Conservation (phyloP, 352 stramenopile genomes). For the Ophiocytium majus region DNA sequence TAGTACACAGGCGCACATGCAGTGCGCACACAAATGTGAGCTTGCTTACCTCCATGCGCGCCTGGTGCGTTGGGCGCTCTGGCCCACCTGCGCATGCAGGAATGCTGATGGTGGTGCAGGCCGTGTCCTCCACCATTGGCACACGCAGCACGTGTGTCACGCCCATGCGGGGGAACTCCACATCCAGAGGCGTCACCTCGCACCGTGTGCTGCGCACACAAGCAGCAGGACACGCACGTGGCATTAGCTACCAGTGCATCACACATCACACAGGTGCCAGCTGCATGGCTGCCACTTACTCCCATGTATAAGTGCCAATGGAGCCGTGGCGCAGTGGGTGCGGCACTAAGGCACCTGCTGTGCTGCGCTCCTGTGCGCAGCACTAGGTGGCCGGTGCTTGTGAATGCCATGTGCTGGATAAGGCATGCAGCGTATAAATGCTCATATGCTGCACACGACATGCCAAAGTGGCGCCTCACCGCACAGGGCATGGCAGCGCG, state of each 20-base stretch:
- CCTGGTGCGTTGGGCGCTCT: not conserved
- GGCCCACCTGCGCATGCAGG: not conserved
- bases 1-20: no score
- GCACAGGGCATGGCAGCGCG: not conserved
- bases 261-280: not conserved
- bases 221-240: not conserved
- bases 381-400: not conserved
- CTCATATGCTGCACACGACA: not conserved
- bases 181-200: constrained; percentile 33
- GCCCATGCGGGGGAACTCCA: constrained; percentile 26
- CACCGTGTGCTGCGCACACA: constrained; percentile 9
- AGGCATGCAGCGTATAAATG: not conserved
- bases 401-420: not conserved
- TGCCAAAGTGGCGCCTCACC: not conserved
- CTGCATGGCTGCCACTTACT: not conserved
- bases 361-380: not conserved
- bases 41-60: not conserved
- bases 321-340: not conserved
- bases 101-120: not conserved
- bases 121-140: constrained; percentile 10
- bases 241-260: not conserved
- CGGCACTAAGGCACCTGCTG: not conserved
- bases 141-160: constrained; percentile 10
- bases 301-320: not conserved
- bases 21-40: not conserved